Conservation (phyloP, 108 stramenopile species). For the Conticribra guillardii region DNA sequence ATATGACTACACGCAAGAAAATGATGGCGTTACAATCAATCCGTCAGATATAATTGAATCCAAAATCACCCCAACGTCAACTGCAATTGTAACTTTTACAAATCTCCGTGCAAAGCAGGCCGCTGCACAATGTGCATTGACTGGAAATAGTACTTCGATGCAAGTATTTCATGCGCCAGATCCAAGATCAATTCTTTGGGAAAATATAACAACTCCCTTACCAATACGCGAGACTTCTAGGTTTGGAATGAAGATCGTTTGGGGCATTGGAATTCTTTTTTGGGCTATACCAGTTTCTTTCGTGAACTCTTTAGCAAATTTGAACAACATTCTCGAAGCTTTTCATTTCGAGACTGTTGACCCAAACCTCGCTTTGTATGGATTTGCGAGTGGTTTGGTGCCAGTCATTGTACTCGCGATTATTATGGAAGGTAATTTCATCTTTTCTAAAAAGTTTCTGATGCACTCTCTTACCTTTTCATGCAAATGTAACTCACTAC, state of each 20-base stretch:
- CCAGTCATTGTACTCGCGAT: conserved; percentile 49
- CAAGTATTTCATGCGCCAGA: conserved; percentile 35
- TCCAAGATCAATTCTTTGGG: conserved; percentile 46
- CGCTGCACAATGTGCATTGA: conserved; percentile 20
- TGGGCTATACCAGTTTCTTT: conserved; percentile 55
- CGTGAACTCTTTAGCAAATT: conserved; percentile 44
- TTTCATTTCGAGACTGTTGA: conserved; percentile 15
- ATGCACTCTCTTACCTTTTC: conserved; percentile 1
- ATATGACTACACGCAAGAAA: background rate
- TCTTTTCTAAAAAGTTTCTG: too few species aligned
- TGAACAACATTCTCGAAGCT: conserved; percentile 17
- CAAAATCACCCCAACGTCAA: conserved; percentile 1
- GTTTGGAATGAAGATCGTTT: conserved; percentile 20
- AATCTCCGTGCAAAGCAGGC: conserved; percentile 10
- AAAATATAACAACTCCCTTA: conserved; percentile 41
- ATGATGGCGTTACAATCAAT: too few species aligned
- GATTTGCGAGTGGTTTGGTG: conserved; percentile 44
- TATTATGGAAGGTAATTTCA: conserved; percentile 43
- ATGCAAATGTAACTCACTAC: background rate
- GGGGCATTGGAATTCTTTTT: conserved; percentile 41
- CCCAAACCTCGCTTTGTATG: conserved; percentile 22
- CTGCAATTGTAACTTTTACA: background rate
- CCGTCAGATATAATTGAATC: background rate
- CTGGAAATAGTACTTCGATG: conserved; percentile 34
- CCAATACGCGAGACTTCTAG: conserved; percentile 9